These are phyloP conservation scores for Bruguiera parviflora DNA, from an alignment of 345 rosid species.

Conservation along the genomic window DNA sequence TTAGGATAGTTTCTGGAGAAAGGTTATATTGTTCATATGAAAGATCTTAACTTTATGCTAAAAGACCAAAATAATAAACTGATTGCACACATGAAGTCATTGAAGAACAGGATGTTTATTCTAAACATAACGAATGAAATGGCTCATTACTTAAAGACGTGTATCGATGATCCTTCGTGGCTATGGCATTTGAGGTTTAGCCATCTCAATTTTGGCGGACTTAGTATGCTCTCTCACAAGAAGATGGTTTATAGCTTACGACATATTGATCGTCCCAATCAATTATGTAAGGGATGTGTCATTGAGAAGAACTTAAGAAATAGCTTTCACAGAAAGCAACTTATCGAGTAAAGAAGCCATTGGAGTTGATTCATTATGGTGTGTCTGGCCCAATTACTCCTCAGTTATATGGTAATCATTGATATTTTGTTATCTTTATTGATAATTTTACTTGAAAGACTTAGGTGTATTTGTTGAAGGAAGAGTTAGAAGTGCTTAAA, in stretches of 20 bases:
- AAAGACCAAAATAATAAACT: too few species aligned
- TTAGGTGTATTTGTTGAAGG: too few species aligned
- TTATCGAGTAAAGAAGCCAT: too few species aligned
- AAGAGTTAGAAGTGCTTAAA: too few species aligned
- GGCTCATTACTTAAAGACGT: background rate
- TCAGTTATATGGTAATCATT: too few species aligned
- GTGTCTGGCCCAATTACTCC: too few species aligned
- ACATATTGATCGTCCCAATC: background rate
- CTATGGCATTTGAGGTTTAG: background rate
- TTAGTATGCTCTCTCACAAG: background rate
- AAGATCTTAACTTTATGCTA: background rate
- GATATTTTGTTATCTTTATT: too few species aligned
- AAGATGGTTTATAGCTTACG: slow-evolving; percentile 12
- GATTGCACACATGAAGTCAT: background rate
- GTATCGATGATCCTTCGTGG: background rate
- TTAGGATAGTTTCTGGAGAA: background rate
- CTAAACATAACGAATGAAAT: background rate
- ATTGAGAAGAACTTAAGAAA: too few species aligned
- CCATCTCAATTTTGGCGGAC: slow-evolving; percentile 4
- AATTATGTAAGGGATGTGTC: too few species aligned
- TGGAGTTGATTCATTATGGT: too few species aligned
- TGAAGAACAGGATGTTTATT: slow-evolving; percentile 4
- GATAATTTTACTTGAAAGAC: too few species aligned
- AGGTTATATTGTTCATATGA: background rate
- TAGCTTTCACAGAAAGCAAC: too few species aligned